Evolutionary conservation across 2,329 filamentous ascomycete species (phyloP).

Genomic region (Botryotinia narcissicola): DNA sequence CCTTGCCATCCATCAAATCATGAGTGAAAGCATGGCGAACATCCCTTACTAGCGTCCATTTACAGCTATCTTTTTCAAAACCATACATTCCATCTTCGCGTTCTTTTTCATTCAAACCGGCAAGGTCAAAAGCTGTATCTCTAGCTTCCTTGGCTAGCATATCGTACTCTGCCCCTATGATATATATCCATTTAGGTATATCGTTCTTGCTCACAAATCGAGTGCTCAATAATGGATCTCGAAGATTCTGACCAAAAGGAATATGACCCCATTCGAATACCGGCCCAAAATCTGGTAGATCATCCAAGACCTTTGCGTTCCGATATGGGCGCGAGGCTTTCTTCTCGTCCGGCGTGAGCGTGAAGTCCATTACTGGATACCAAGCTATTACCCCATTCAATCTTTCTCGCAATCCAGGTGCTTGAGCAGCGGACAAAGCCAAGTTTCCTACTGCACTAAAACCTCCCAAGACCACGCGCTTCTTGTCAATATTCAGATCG

Average conservation of each 20-base stretch:
- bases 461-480: constrained; percentile 45
- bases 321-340: constrained; percentile 38
- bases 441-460: constrained; percentile 54
- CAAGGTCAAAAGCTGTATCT: constrained; percentile 25
- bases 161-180: constrained; percentile 28
- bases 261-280: constrained; percentile 34
- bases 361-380: constrained; percentile 47
- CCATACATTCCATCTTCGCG: constrained; percentile 19
- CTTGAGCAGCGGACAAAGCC: constrained; percentile 43
- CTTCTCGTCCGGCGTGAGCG: constrained; percentile 37
- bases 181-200: constrained; percentile 29
- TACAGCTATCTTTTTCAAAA: constrained; percentile 28
- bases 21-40: constrained; percentile 30
- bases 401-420: constrained; percentile 38
- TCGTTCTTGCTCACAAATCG: constrained; percentile 28
- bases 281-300: constrained; percentile 24
- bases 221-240: constrained; percentile 31
- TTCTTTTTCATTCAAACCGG: constrained; percentile 19
- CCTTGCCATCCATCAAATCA: constrained; percentile 22
- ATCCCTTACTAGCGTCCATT: constrained; percentile 25
- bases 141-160: constrained; percentile 28
- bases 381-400: constrained; percentile 44
- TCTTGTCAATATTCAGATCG: constrained; percentile 46
- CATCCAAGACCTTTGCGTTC: constrained; percentile 25
- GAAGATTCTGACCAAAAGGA: constrained; percentile 29